These are phyloP conservation scores for Salix udensis DNA, from an alignment of 345 rosid genomes.

Conservation along the genomic window DNA sequence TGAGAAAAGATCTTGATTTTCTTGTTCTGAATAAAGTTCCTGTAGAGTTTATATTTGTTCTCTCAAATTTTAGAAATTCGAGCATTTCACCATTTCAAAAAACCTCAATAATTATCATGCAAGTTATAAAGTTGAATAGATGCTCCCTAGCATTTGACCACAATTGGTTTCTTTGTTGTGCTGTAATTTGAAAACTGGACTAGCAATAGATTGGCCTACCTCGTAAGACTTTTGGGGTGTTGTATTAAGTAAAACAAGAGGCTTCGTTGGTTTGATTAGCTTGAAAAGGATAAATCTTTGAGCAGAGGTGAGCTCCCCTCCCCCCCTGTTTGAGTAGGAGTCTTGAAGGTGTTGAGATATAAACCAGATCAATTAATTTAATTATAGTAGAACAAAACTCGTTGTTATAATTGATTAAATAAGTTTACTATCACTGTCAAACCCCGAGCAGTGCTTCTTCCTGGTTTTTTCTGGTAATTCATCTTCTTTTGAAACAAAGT, in stretches of 20 bases:
- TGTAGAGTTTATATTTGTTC: background rate
- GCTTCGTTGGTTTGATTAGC: background rate
- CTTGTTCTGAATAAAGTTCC: background rate
- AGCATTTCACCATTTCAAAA: background rate
- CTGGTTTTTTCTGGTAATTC: background rate
- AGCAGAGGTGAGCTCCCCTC: background rate
- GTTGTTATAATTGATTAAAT: background rate
- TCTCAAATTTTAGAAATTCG: background rate
- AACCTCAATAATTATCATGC: background rate
- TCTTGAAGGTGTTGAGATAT: background rate
- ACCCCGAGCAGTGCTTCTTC: background rate
- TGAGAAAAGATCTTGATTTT: background rate
- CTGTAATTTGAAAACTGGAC: background rate
- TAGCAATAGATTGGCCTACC: background rate
- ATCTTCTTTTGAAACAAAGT: background rate
- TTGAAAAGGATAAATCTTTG: background rate
- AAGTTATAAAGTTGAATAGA: background rate
- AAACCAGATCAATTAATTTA: background rate
- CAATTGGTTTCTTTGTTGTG: background rate
- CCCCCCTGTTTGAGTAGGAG: background rate
- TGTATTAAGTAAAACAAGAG: background rate
- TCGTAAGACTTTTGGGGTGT: background rate
- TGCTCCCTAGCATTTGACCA: background rate
- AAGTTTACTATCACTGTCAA: background rate
- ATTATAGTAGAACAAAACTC: background rate